phyloP scores from a whole-genome alignment of 176 grass and related monocot genomes.

The Bothriochloa decipiens region DNA sequence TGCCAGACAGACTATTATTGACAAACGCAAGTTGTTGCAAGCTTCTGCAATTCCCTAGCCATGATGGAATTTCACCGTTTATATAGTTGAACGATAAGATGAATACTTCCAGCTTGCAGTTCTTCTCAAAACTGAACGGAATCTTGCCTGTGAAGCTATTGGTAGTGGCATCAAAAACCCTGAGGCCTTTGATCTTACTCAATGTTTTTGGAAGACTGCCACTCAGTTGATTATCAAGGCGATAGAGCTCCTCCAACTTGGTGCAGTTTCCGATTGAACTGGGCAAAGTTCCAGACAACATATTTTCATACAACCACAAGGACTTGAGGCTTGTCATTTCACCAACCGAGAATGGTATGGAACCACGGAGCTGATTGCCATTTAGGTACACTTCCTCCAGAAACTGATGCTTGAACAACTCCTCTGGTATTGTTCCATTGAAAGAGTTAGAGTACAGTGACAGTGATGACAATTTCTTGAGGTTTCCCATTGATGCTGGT shows the following conservation, averaged over 20 bases:
- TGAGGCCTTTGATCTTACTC: slow-evolving; percentile 49
- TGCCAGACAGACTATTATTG: slow-evolving; percentile 52
- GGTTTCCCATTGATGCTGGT: slow-evolving; percentile 59
- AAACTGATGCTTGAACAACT: slow-evolving; percentile 47
- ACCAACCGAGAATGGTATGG: slow-evolving; percentile 45
- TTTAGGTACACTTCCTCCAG: slow-evolving; percentile 58
- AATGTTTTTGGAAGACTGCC: slow-evolving; percentile 59
- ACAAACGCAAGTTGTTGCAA: slow-evolving; percentile 40
- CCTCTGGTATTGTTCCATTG: slow-evolving; percentile 57
- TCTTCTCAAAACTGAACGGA: slow-evolving; percentile 43
- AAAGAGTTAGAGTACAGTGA: slow-evolving; percentile 52
- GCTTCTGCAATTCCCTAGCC: slow-evolving; percentile 57
- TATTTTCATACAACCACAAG: slow-evolving; percentile 45
- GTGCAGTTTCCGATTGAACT: neutral
- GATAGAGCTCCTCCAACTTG: neutral
- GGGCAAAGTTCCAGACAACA: neutral
- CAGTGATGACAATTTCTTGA: slow-evolving; percentile 44
- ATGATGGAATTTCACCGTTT: slow-evolving; percentile 49
- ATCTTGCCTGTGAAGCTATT: slow-evolving; percentile 29
- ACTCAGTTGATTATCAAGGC: slow-evolving; percentile 39
- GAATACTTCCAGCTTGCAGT: slow-evolving; percentile 58
- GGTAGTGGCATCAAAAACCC: neutral
- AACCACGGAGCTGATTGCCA: slow-evolving; percentile 55
- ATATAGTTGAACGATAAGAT: slow-evolving; percentile 58
- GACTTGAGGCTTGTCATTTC: slow-evolving; percentile 43